Percentiles rank a stretch among this genome's conserved stretches.
These are phyloP conservation scores for Neurospora sp. DNA, from an alignment of 495 filamentous ascomycete genomes.

Conservation along the genomic window DNA sequence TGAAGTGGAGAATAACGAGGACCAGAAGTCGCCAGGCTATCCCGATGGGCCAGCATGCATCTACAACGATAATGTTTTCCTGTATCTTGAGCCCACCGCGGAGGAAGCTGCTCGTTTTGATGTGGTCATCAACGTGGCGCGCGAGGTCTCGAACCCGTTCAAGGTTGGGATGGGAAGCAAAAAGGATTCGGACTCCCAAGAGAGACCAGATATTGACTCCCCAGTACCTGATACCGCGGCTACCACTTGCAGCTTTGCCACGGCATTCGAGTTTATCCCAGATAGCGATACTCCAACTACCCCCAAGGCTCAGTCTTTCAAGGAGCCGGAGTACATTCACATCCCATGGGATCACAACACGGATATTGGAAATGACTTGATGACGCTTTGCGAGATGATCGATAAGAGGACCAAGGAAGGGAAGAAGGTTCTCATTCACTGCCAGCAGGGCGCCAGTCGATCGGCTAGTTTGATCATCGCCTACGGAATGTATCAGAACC, in stretches of 20 bases:
- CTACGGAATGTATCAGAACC: constrained; percentile 89
- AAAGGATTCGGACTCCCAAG: constrained; percentile 5
- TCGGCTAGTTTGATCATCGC: constrained; percentile 96
- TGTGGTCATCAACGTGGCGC: constrained; percentile 89
- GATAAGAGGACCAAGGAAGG: constrained; percentile 66
- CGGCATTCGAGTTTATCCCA: constrained; percentile 52
- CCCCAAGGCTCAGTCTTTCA: constrained; percentile 42
- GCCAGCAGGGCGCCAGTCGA: constrained; percentile 89
- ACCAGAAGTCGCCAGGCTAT: constrained; percentile 83
- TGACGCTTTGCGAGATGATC: constrained; percentile 75
- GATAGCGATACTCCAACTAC: constrained; percentile 42
- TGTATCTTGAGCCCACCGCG: constrained; percentile 82
- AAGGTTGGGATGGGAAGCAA: constrained; percentile 25
- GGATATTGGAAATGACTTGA: constrained; percentile 80
- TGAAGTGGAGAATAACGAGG: constrained; percentile 48
- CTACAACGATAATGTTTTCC: constrained; percentile 82
- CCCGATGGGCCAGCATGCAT: constrained; percentile 88
- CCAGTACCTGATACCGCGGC: constrained; percentile 59
- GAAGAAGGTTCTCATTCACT: constrained; percentile 87
- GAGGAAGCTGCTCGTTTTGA: constrained; percentile 83
- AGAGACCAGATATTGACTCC: constrained; percentile 27
- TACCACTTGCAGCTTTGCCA: constrained; percentile 60
- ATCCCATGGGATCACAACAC: constrained; percentile 98
- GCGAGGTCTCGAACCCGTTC: constrained; percentile 89
- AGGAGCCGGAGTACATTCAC: constrained; percentile 84